phyloP scores from a whole-genome alignment of 495 filamentous ascomycete species.

The Trichoderma gamsii region DNA sequence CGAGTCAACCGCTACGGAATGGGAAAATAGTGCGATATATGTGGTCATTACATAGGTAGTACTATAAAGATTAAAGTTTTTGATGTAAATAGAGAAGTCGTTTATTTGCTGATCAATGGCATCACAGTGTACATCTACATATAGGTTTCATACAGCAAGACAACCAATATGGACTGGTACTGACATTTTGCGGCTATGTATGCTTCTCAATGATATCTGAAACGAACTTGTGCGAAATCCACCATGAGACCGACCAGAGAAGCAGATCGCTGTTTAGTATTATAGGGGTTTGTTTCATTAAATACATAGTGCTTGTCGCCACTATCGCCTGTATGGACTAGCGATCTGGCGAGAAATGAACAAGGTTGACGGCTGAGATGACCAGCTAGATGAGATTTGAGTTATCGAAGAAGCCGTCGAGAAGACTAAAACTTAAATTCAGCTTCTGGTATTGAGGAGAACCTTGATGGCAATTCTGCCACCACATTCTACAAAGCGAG shows the following conservation, averaged over 20 bases:
- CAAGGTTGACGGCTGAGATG: neutral
- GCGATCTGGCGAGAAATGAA: neutral
- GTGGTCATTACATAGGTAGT: too few relatives aligned
- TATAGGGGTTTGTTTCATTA: neutral
- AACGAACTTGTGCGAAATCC: neutral
- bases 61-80: too few relatives aligned
- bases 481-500: too few relatives aligned
- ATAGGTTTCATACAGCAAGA: too few relatives aligned
- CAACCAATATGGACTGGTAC: conserved; percentile 19
- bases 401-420: neutral
- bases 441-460: too few relatives aligned
- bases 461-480: neutral
- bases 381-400: neutral
- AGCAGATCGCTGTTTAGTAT: neutral
- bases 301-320: neutral
- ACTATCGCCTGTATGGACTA: too few relatives aligned
- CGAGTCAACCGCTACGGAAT: too few relatives aligned
- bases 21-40: too few relatives aligned
- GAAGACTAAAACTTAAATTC: neutral
- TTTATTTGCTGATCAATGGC: neutral
- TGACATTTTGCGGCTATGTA: conserved; percentile 11
- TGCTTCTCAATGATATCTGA: neutral
- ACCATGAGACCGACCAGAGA: neutral
- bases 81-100: too few relatives aligned
- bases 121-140: neutral